Base-by-base conservation (phyloP, 106 monocot species). In the Dendrobium chrysotoxum region DNA sequence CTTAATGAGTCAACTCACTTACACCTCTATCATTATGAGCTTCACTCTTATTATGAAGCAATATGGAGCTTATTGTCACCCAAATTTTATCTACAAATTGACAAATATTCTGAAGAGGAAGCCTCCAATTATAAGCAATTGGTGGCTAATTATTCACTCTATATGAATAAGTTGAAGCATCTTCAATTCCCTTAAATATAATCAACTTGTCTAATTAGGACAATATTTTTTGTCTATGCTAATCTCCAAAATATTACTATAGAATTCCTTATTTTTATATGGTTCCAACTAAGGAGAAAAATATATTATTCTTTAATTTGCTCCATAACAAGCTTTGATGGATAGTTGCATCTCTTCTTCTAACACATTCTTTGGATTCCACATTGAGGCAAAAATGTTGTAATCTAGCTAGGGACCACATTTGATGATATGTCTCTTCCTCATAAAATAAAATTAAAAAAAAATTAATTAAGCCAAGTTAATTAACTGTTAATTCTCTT, bases 281-380 rank as follows among this genome's bases (percentile, higher is more conserved):
- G 35, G 35, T 70, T 35, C 28, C 10, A 35, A 35, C 15, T 15
- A 4, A 70, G 16, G 31, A 70, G 35, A 30, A 70, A 31, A 35
- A 70, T 70, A 68, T 68, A 70, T 28, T 70, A 70, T 38, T 70
- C 15, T 70, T 31, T 31, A 31, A 70, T 28, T 30, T 30, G 3
- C 3, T 68, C 8, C 28, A 26, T 21, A 68, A 68, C 30, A 68
- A 68, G 30, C 35, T 35, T 1, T 35, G 70, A 70, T 28, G 12
- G 16, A 31, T 28, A 15, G 0, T 31, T 70, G 70, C 35, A 70
- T 31, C 70, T 70, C 70, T 35, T 70, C 70, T 35, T 31, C 35
- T 70, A 70, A 70, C 70, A 28, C 35, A 70, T 70, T 70, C 31
- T 70, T 12, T 30, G 70, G 70, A 70, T 70, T 70, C 70, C 35